These are phyloP conservation scores for Stephania cephalantha DNA, from an alignment of 164 flowering plant genomes.

Conservation along the genomic window DNA sequence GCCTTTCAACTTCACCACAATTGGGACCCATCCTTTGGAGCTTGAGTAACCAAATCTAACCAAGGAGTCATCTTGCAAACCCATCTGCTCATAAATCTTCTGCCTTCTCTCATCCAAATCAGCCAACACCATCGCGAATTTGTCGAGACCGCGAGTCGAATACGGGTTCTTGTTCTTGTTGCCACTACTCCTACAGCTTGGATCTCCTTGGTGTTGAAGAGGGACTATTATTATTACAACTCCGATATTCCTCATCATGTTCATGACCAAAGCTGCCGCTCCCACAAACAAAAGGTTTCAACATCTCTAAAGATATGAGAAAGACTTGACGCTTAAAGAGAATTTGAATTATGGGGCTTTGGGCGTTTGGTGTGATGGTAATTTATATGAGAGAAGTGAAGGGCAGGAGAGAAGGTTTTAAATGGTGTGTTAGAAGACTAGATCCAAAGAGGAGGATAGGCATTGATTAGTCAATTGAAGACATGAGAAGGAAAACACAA, in stretches of 20 bases:
- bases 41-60: slow-evolving; percentile 44
- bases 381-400: not conserved
- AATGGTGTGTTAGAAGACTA: not conserved
- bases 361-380: not conserved
- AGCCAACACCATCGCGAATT: slow-evolving; percentile 38
- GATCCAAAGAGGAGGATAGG: not conserved
- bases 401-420: not conserved
- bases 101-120: slow-evolving; percentile 49
- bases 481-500: not conserved
- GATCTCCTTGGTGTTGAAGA: slow-evolving; percentile 9
- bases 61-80: slow-evolving; percentile 25
- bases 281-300: not conserved
- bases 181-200: not conserved
- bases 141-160: slow-evolving; percentile 45
- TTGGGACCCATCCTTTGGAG: slow-evolving; percentile 33
- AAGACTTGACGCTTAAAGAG: not conserved
- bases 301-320: not conserved
- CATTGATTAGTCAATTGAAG: not conserved
- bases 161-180: slow-evolving; percentile 38
- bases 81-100: slow-evolving; percentile 32
- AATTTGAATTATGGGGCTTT: not conserved
- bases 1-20: slow-evolving; percentile 35
- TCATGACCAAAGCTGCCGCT: not conserved
- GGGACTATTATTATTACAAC: not conserved
- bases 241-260: not conserved